A percentile compares a stretch with the other conserved stretches of the same genome.
Conservation (phyloP, 148 eudicot species). For the Rhododendron mucronatum region DNA sequence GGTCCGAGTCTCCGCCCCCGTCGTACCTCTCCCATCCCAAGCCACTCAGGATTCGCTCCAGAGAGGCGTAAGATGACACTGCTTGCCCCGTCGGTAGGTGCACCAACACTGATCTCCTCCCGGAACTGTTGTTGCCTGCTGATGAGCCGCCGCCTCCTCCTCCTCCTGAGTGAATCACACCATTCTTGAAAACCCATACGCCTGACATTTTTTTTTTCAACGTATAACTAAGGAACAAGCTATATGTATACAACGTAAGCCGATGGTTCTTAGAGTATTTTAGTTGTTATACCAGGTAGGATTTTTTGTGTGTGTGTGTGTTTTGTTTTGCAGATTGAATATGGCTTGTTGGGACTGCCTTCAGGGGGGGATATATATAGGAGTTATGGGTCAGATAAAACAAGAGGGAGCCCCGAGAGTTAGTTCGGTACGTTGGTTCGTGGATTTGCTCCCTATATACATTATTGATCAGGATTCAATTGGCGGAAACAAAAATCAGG, state of each 20-base stretch:
- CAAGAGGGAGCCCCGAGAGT: not conserved
- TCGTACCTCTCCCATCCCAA: slow-evolving; percentile 53
- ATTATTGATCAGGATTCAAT: too few species aligned
- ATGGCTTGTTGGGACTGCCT: not conserved
- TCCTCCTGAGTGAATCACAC: slow-evolving; percentile 28
- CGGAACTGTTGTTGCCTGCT: not conserved
- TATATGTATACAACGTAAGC: not conserved
- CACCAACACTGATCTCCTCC: slow-evolving; percentile 34
- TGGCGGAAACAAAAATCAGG: too few species aligned
- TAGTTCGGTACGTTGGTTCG: too few species aligned
- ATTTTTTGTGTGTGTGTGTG: not conserved
- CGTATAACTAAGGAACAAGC: not conserved
- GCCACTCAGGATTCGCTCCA: slow-evolving; percentile 31
- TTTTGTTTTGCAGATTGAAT: not conserved
- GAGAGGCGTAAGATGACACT: slow-evolving; percentile 33
- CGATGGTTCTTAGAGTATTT: not conserved
- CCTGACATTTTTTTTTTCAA: slow-evolving; percentile 29
- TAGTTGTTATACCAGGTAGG: not conserved
- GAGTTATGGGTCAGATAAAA: slow-evolving; percentile 12
- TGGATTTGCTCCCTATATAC: too few species aligned
- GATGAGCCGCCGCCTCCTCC: slow-evolving; percentile 1
- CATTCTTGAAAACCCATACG: slow-evolving; percentile 50
- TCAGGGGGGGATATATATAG: not conserved
- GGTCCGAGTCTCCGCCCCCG: slow-evolving; percentile 35
- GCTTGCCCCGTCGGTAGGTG: slow-evolving; percentile 40